Conservation (phyloP, 768 basidiomycete species). For the Russula compacta region DNA sequence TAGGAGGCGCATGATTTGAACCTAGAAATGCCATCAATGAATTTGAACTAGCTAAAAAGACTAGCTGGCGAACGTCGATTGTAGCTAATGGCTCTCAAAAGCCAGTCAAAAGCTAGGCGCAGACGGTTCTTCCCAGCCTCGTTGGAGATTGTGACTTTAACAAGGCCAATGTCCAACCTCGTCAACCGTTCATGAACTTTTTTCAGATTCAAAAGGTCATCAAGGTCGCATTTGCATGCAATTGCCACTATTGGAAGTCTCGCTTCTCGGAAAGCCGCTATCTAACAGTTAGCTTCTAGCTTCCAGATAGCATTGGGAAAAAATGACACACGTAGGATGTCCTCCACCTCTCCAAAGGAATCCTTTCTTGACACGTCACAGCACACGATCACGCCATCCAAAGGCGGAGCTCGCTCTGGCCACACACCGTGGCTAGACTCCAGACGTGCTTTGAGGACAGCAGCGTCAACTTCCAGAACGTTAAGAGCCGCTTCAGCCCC, state of each 20-base stretch:
- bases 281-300: constrained; percentile 3
- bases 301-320: constrained; percentile 2
- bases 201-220: constrained; percentile 47
- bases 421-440: constrained; percentile 30
- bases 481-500: constrained; percentile 21
- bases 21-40: background rate
- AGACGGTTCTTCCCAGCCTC: constrained; percentile 63
- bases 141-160: constrained; percentile 54
- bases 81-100: constrained; percentile 52
- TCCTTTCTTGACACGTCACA: constrained; percentile 61
- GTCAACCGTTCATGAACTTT: constrained; percentile 42
- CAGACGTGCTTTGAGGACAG: constrained; percentile 27
- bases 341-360: constrained; percentile 60
- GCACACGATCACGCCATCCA: constrained; percentile 79
- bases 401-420: constrained; percentile 46
- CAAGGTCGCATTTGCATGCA: constrained; percentile 79
- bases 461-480: constrained; percentile 27
- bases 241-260: constrained; percentile 64
- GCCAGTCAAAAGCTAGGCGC: constrained; percentile 61
- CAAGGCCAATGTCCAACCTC: constrained; percentile 65
- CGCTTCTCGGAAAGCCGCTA: constrained; percentile 51
- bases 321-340: constrained; percentile 55
- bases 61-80: constrained; percentile 10
- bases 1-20: constrained; percentile 20
- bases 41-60: background rate